These are phyloP conservation scores for Strigomonas galati DNA, from an alignment of 208 protist species.

Conservation along the genomic window DNA sequence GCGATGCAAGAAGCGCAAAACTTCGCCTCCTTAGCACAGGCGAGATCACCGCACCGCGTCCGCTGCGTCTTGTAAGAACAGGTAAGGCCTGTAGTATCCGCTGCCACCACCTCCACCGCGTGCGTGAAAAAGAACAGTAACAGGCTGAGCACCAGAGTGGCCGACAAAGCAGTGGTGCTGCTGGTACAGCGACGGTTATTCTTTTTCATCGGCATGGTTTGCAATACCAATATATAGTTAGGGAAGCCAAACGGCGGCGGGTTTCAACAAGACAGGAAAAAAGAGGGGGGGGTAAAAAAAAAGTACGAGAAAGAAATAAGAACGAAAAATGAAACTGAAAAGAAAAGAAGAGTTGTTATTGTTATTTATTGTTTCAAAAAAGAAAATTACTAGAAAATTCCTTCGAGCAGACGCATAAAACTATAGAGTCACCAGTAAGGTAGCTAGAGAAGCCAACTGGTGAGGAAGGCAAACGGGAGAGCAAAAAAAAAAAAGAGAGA, in stretches of 20 bases:
- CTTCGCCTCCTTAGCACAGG: constrained; percentile 33
- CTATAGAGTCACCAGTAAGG: no score
- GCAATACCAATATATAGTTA: no score
- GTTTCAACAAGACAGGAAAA: no score
- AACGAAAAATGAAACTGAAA: not conserved
- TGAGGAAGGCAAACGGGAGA: not conserved
- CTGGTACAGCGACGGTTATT: not conserved
- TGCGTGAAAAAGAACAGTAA: not conserved
- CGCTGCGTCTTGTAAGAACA: constrained; percentile 58
- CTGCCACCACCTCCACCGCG: no score
- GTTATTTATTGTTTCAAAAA: no score
- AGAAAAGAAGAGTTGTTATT: not conserved
- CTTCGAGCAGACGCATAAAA: no score
- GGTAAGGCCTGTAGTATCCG: not conserved
- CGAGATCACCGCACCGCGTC: constrained; percentile 58
- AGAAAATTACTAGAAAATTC: no score
- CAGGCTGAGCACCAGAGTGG: not conserved
- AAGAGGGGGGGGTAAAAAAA: no score
- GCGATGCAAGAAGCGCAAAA: constrained; percentile 46
- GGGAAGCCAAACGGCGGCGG: no score
- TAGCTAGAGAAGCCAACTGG: no score
- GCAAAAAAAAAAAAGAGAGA: not conserved
- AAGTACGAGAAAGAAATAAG: not conserved
- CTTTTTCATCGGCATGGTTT: no score
- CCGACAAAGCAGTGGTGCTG: not conserved